phyloP scores from a whole-genome alignment of 495 filamentous ascomycete species.

The Neurospora terricola region DNA sequence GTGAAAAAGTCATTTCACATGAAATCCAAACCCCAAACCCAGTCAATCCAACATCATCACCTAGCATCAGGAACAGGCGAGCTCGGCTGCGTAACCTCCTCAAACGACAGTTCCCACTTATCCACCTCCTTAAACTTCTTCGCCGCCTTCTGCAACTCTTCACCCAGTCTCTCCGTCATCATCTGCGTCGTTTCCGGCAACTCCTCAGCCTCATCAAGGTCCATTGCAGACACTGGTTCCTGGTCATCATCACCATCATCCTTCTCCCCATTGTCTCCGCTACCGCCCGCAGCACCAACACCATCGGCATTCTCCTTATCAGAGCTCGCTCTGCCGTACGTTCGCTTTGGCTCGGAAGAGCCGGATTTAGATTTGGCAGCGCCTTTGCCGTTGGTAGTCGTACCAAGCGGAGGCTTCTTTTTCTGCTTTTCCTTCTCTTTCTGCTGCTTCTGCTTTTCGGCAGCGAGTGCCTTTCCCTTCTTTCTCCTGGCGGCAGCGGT shows the following conservation, averaged over 20 bases:
- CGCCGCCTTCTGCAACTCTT: conserved; percentile 35
- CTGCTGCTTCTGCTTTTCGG: background rate
- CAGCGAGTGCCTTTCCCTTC: background rate
- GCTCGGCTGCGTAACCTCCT: conserved; percentile 30
- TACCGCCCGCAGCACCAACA: conserved; percentile 7
- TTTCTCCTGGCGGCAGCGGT: conserved; percentile 6
- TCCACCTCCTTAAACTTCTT: conserved; percentile 44
- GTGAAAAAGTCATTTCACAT: background rate
- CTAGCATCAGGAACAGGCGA: conserved; percentile 24
- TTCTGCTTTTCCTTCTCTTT: background rate
- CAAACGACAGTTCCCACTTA: conserved; percentile 38
- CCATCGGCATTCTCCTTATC: conserved; percentile 32
- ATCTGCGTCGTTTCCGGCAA: conserved; percentile 13
- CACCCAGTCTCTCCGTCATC: conserved; percentile 22
- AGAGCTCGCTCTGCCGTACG: conserved; percentile 7
- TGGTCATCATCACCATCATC: conserved; percentile 13
- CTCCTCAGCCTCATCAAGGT: conserved; percentile 4
- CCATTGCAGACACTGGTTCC: background rate
- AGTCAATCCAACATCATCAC: conserved; percentile 7
- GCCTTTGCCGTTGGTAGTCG: conserved; percentile 4
- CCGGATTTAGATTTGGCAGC: background rate
- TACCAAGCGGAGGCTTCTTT: conserved; percentile 2
- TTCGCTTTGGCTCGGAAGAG: background rate
- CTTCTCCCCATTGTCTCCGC: conserved; percentile 4
- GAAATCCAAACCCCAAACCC: background rate